These are phyloP conservation scores for Marasmius sp. DNA, from an alignment of 1,284 basidiomycete genomes.

Conservation along the genomic window DNA sequence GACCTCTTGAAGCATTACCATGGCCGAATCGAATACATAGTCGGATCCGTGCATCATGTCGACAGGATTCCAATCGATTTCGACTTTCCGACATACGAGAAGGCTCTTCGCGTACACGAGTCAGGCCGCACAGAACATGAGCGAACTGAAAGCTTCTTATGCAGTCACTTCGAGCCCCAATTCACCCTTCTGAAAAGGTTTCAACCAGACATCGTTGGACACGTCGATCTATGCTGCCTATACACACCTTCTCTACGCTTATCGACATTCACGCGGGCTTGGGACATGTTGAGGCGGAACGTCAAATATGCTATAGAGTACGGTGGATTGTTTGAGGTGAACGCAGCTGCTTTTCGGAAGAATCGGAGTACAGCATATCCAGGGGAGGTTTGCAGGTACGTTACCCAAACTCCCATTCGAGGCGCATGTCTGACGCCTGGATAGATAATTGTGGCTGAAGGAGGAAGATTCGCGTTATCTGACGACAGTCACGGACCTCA, in stretches of 20 bases:
- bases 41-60: constrained; percentile 94
- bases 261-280: constrained; percentile 54
- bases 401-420: not conserved
- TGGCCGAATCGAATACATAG: constrained; percentile 80
- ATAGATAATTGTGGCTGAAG: constrained; percentile 66
- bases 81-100: constrained; percentile 70
- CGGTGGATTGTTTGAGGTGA: constrained; percentile 92
- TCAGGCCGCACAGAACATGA: constrained; percentile 20
- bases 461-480: constrained; percentile 83
- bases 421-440: constrained; percentile 6
- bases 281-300: constrained; percentile 75
- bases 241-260: constrained; percentile 67
- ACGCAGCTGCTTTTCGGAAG: constrained; percentile 91
- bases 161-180: constrained; percentile 83
- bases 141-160: constrained; percentile 50
- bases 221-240: constrained; percentile 88
- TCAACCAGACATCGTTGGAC: constrained; percentile 89
- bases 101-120: constrained; percentile 50
- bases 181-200: constrained; percentile 67
- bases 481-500: constrained; percentile 95
- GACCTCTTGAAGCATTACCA: constrained; percentile 43
- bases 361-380: constrained; percentile 89
- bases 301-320: constrained; percentile 76
- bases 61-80: constrained; percentile 92
- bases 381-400: constrained; percentile 62